A percentile compares a stretch with the other conserved stretches of the same genome.
Evolutionary conservation across 2,329 filamentous ascomycete genomes (phyloP).

Genomic region (Diaporthe citri): DNA sequence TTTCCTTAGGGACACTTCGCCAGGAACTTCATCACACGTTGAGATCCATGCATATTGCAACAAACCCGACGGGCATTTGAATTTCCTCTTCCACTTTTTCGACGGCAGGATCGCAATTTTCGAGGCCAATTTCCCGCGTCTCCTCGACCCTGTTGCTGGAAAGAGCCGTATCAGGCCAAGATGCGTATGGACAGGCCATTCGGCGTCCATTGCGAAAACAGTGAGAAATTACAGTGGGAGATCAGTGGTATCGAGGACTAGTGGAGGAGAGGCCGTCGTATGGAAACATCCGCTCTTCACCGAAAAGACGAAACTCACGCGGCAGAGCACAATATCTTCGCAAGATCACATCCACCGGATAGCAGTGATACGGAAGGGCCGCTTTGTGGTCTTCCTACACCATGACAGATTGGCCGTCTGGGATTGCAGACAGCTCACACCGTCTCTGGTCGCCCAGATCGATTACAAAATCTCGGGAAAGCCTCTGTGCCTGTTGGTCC

Average conservation of each 20-base stretch:
- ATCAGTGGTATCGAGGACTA: constrained; percentile 84
- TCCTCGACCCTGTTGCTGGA: constrained; percentile 80
- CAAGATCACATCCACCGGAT: constrained; percentile 83
- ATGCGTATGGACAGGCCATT: constrained; percentile 87
- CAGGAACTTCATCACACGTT: constrained; percentile 60
- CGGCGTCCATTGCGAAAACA: constrained; percentile 83
- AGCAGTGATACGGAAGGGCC: constrained; percentile 80
- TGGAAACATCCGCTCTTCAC: constrained; percentile 77
- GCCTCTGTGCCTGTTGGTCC: constrained; percentile 82
- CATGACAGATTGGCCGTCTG: constrained; percentile 79
- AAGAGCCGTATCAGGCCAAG: constrained; percentile 71
- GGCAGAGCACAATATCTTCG: constrained; percentile 77
- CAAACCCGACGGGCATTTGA: constrained; percentile 72
- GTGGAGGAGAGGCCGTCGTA: constrained; percentile 82
- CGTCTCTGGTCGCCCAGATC: constrained; percentile 69
- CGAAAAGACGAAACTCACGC: constrained; percentile 67
- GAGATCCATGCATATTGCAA: constrained; percentile 82
- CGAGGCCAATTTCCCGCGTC: constrained; percentile 79
- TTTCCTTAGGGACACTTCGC: constrained; percentile 54
- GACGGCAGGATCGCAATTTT: constrained; percentile 88
- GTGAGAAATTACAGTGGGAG: constrained; percentile 86
- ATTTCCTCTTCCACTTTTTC: constrained; percentile 85
- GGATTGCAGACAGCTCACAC: constrained; percentile 76
- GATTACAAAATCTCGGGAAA: constrained; percentile 74
- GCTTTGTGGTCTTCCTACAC: constrained; percentile 85